Percentiles rank a stretch among this genome's conserved stretches.
These are phyloP conservation scores for Phaeosphaeriaceae sp. DNA, from an alignment of 2,329 filamentous ascomycete genomes.

Conservation along the genomic window DNA sequence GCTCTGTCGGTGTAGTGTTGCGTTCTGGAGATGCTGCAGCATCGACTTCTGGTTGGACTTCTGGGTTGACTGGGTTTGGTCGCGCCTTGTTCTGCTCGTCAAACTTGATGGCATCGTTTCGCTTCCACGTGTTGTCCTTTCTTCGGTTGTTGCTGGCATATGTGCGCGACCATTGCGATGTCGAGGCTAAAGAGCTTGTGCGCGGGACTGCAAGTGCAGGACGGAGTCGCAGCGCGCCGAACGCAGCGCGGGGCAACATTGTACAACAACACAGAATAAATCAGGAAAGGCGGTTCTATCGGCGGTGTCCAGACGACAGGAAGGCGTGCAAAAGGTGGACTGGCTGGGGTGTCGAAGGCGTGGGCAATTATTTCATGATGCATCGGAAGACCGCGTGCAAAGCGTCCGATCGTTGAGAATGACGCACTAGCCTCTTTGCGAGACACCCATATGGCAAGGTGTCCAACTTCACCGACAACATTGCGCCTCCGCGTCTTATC, in stretches of 20 bases:
- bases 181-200: slow-evolving; percentile 35
- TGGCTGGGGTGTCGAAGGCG: background rate
- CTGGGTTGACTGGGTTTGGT: slow-evolving; percentile 33
- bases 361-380: slow-evolving; percentile 9
- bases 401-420: slow-evolving; percentile 8
- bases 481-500: slow-evolving; percentile 11
- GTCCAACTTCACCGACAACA: slow-evolving; percentile 9
- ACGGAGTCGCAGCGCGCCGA: slow-evolving; percentile 41
- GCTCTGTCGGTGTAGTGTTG: slow-evolving; percentile 30
- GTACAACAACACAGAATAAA: slow-evolving; percentile 16
- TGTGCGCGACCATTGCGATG: slow-evolving; percentile 34
- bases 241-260: slow-evolving; percentile 47
- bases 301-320: slow-evolving; percentile 15
- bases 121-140: slow-evolving; percentile 52
- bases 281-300: slow-evolving; percentile 17
- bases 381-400: slow-evolving; percentile 6
- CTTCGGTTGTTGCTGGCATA: slow-evolving; percentile 31
- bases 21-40: slow-evolving; percentile 17
- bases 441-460: slow-evolving; percentile 17
- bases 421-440: slow-evolving; percentile 11
- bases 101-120: slow-evolving; percentile 49
- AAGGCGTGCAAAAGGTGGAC: slow-evolving; percentile 12
- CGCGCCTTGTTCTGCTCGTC: slow-evolving; percentile 32
- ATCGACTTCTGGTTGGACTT: slow-evolving; percentile 47
- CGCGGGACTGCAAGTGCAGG: slow-evolving; percentile 34